A percentile compares a stretch with the other conserved stretches of the same genome.
Evolutionary conservation across 495 filamentous ascomycete genomes (phyloP).

Genomic region (Neurospora africana): DNA sequence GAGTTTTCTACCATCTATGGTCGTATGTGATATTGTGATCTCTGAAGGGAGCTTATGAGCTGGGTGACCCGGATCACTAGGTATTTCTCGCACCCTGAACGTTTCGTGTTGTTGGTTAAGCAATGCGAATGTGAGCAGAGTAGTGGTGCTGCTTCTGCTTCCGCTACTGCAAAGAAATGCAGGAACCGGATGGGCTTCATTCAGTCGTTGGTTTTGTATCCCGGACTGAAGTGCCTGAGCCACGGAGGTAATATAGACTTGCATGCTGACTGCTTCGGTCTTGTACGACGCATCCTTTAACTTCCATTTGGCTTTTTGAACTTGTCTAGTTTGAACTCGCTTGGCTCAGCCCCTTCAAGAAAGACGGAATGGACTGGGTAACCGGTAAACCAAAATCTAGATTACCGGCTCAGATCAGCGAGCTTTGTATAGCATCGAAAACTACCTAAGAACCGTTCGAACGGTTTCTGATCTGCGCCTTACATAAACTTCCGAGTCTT

Average conservation of each 20-base stretch:
- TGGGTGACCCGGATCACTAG: neutral
- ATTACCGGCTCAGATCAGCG: no score
- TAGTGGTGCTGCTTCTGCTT: neutral
- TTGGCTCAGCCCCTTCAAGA: no score
- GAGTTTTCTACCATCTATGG: slow-evolving; percentile 21
- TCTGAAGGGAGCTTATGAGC: neutral
- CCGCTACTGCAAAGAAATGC: neutral
- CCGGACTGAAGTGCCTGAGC: neutral
- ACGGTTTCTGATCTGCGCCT: neutral
- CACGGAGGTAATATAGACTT: neutral
- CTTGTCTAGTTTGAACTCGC: no score
- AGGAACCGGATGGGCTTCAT: neutral
- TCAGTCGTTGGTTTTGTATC: neutral
- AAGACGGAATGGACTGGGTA: neutral
- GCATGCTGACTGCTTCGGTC: neutral
- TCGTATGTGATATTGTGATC: neutral
- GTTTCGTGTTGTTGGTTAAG: neutral
- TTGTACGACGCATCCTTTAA: neutral
- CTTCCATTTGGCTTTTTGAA: no score
- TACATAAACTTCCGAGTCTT: neutral
- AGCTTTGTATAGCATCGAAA: neutral
- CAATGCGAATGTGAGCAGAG: neutral
- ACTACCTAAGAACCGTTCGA: neutral
- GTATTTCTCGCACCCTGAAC: neutral
- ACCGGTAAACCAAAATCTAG: no score